Evolutionary conservation across 306 rosid genomes (phyloP).

Genomic region (Inga leiocalycina): DNA sequence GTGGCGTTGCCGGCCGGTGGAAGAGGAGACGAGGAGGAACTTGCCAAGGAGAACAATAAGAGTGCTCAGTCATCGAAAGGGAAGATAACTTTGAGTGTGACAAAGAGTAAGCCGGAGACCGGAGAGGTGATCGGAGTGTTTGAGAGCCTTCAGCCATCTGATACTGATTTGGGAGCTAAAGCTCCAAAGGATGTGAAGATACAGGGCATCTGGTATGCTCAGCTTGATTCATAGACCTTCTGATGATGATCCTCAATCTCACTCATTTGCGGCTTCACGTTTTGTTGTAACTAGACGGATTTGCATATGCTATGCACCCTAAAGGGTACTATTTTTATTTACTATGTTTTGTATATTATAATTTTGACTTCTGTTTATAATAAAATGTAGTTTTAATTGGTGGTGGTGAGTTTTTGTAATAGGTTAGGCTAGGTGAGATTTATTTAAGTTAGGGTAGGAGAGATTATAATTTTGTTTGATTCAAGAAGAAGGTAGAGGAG

Average conservation of each 20-base stretch:
- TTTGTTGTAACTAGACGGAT: constrained; percentile 47
- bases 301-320: constrained; percentile 34
- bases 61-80: constrained; percentile 76
- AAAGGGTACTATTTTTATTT: constrained; percentile 26
- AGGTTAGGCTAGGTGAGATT: no score
- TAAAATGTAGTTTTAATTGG: constrained; percentile 22
- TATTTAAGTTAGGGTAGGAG: no score
- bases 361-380: constrained; percentile 26
- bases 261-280: constrained; percentile 13
- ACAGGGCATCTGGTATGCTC: constrained; percentile 97
- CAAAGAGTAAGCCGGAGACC: constrained; percentile 84
- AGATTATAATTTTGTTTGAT: no score
- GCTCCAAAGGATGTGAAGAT: constrained; percentile 93
- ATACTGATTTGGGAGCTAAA: constrained; percentile 95
- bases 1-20: constrained; percentile 80
- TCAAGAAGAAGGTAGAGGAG: no score
- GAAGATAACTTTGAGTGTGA: constrained; percentile 81
- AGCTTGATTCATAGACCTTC: constrained; percentile 70
- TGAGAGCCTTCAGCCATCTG: constrained; percentile 76
- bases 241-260: neutral
- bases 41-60: constrained; percentile 79
- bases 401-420: neutral
- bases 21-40: constrained; percentile 93
- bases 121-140: constrained; percentile 88
- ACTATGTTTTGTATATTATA: constrained; percentile 48